Percentiles rank a stretch among this genome's conserved stretches.
Evolutionary conservation across 2,329 filamentous ascomycete species (phyloP).

Genomic region (Pseudocercospora musae): DNA sequence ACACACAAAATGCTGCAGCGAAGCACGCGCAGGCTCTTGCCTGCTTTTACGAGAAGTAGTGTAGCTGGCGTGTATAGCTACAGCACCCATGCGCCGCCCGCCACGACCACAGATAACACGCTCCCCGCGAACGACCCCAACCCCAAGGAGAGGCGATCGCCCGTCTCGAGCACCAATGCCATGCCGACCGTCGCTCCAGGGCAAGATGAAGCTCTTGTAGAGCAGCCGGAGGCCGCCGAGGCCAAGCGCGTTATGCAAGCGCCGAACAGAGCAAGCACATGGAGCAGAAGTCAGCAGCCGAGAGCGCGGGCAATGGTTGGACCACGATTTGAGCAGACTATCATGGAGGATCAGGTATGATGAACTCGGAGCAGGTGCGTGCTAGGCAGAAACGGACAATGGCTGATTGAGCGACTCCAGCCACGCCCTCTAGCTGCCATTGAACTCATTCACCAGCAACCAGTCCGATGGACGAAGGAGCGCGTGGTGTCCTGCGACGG

Average conservation of each 20-base stretch:
- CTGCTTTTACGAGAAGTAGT: conserved; percentile 20
- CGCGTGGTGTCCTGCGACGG: conserved; percentile 84
- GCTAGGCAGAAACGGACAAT: background rate
- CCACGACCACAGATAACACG: conserved; percentile 38
- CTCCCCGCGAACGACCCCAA: conserved; percentile 65
- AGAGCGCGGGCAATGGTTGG: conserved; percentile 83
- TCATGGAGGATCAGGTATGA: conserved; percentile 80
- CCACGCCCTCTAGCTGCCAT: conserved; percentile 88
- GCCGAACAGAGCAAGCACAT: conserved; percentile 76
- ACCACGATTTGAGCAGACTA: conserved; percentile 94
- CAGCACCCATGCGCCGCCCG: background rate
- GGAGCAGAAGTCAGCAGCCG: conserved; percentile 82
- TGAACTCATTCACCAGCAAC: conserved; percentile 92
- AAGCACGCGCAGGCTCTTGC: conserved; percentile 26
- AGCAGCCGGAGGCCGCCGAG: conserved; percentile 55
- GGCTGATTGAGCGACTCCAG: conserved; percentile 48
- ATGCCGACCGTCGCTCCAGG: conserved; percentile 51
- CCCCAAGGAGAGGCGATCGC: conserved; percentile 41
- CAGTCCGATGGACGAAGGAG: conserved; percentile 85
- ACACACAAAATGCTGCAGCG: conserved; percentile 27
- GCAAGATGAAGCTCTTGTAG: conserved; percentile 54
- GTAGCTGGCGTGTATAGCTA: conserved; percentile 16
- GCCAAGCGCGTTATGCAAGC: conserved; percentile 66
- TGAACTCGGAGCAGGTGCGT: background rate
- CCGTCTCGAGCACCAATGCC: conserved; percentile 61